These are phyloP conservation scores for Trypanosomatidae sp. DNA, from an alignment of 208 protist genomes.

Conservation along the genomic window DNA sequence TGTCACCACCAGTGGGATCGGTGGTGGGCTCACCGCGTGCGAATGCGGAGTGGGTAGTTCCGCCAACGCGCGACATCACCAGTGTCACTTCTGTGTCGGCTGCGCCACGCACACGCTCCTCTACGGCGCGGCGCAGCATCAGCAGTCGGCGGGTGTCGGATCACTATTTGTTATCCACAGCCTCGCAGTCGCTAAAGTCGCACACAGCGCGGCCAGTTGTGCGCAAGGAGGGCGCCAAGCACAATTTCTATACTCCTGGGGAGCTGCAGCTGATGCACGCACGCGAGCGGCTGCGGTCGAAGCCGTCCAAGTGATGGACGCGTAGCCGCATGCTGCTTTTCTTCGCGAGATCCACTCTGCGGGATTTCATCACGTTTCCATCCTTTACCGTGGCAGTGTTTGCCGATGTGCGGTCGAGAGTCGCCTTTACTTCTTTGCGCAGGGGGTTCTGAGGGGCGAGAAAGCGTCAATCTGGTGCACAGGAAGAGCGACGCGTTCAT, in stretches of 20 bases:
- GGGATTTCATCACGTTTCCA: background rate
- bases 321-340: background rate
- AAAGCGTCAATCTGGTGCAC: background rate
- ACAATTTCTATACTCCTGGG: constrained; percentile 52
- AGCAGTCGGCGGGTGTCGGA: constrained; percentile 5
- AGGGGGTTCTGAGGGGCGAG: background rate
- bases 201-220: constrained; percentile 16
- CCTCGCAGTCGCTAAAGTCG: constrained; percentile 21
- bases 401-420: background rate
- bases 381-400: background rate
- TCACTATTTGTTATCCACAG: constrained; percentile 16
- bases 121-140: background rate
- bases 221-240: constrained; percentile 16
- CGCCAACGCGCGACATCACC: background rate
- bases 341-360: background rate
- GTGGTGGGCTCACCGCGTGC: constrained; percentile 33
- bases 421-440: background rate
- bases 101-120: background rate
- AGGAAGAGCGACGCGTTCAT: background rate
- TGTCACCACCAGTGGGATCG: constrained; percentile 58
- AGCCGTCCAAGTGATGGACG: constrained; percentile 1
- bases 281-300: constrained; percentile 48
- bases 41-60: constrained; percentile 22
- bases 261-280: constrained; percentile 67
- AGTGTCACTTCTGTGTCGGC: background rate